Conservation (phyloP, 108 stramenopile species). For the Fragilaria crotonensis region DNA sequence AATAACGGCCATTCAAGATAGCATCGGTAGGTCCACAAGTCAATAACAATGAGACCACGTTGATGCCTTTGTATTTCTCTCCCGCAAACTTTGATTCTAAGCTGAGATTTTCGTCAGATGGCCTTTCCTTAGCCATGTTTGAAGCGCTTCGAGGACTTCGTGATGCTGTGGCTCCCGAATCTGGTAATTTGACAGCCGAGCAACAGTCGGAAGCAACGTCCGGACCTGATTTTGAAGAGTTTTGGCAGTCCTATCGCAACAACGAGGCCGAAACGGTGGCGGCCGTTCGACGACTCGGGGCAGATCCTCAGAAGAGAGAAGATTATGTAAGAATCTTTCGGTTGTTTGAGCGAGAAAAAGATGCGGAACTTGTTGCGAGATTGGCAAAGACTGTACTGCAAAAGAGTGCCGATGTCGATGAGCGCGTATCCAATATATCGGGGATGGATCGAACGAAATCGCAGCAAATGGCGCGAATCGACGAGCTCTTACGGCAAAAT, state of each 20-base stretch:
- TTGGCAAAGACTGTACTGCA: constrained; percentile 55
- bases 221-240: constrained; percentile 49
- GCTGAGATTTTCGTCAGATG: constrained; percentile 21
- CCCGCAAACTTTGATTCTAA: too few species aligned
- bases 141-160: constrained; percentile 81
- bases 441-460: constrained; percentile 66
- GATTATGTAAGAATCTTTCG: constrained; percentile 49
- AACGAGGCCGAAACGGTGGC: constrained; percentile 34
- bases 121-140: constrained; percentile 77
- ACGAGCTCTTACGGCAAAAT: constrained; percentile 53
- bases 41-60: too few species aligned
- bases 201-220: constrained; percentile 14
- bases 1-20: constrained; percentile 78
- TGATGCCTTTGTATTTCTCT: too few species aligned
- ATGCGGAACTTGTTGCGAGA: constrained; percentile 37
- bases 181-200: constrained; percentile 35
- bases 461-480: constrained; percentile 63
- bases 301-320: constrained; percentile 37
- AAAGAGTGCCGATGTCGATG: constrained; percentile 65
- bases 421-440: constrained; percentile 51
- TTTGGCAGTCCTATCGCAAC: constrained; percentile 37
- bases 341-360: constrained; percentile 49
- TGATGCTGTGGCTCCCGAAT: constrained; percentile 77
- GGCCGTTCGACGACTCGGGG: constrained; percentile 9
- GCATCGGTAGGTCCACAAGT: constrained; percentile 30